Evolutionary conservation across 208 protist genomes (phyloP), one percentile per base, ranked within the genome.

Genomic region (Wallacemonas sp.): DNA sequence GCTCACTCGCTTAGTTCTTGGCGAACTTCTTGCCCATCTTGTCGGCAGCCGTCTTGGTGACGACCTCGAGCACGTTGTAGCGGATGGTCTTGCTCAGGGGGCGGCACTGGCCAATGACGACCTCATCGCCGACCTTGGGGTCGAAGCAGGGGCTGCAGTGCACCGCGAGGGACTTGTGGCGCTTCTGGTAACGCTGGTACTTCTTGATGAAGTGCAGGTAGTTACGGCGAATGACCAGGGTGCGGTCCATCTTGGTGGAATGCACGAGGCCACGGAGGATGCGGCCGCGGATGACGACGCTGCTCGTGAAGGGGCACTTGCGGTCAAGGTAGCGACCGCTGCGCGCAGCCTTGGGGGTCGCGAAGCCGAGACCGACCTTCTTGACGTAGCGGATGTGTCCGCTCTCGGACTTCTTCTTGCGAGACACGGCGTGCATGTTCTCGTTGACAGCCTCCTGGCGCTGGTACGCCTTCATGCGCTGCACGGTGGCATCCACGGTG

Each of bases 171-270:
- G 99, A 99, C 68, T 93, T 98, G 94, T 99, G 99, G 73, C 99
- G 96, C 97, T 99, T 99, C 92, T 99, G 99, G 89, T 99, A 99
- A 82, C 99, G 92, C 90, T 99, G 99, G 95, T 99, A 99, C 94
- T 99, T 99, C 71, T 91, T 91, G 85, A 99, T 95, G 92, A 99
- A 99, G 92, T 99, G 99, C 57, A 99, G 96, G 88, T 99, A 99
- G 85, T 99, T 98, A 78, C 99, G 95, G 78, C 99, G 97, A 81
- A 99, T 96, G 69, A 99, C 89, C 74, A 99, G 93, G 43, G 98
- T 99, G 78, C 97, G 87, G 68, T 98, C 87, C 99, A 99, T 99
- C 89, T 99, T 99, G 73, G 78, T 97, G 61, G 97, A 98, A 75
- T 98, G 86, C 48, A 99, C 98, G 65, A 99, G 81, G 74, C 99